phyloP scores from a whole-genome alignment of 2,329 filamentous ascomycete genomes.

The Orbilia ellipsospora region DNA sequence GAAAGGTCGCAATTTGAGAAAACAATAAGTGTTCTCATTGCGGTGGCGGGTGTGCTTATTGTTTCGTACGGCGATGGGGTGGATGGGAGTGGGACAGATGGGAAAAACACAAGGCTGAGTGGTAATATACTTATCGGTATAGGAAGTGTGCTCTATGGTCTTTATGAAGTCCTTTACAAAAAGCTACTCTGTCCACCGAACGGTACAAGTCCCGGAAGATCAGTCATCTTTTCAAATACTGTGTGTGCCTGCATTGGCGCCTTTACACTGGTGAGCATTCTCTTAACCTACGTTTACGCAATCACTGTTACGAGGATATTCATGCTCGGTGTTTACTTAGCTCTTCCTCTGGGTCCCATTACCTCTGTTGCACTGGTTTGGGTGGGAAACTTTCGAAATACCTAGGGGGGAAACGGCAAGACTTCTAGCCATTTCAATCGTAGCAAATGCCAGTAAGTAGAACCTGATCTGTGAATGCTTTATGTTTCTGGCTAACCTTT shows the following conservation, averaged over 20 bases:
- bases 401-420: slow-evolving; percentile 81
- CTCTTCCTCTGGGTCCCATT: slow-evolving; percentile 90
- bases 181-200: slow-evolving; percentile 91
- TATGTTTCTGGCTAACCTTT: slow-evolving; percentile 19
- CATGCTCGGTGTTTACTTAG: slow-evolving; percentile 17
- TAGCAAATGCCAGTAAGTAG: slow-evolving; percentile 81
- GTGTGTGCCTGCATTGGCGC: slow-evolving; percentile 87
- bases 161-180: slow-evolving; percentile 98
- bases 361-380: slow-evolving; percentile 81
- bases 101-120: slow-evolving; percentile 75
- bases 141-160: slow-evolving; percentile 90
- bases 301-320: not conserved
- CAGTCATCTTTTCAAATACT: slow-evolving; percentile 93
- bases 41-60: slow-evolving; percentile 89
- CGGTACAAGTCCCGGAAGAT: slow-evolving; percentile 82
- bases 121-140: slow-evolving; percentile 93
- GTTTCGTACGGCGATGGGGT: slow-evolving; percentile 88
- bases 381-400: slow-evolving; percentile 83
- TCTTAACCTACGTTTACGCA: not conserved
- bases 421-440: slow-evolving; percentile 81
- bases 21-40: slow-evolving; percentile 83
- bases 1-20: slow-evolving; percentile 88
- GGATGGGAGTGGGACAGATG: slow-evolving; percentile 60
- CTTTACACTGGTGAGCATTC: slow-evolving; percentile 74
- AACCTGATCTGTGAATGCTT: not conserved